Conservation (phyloP, 768 basidiomycete genomes). For the Phylloporus arenicola region DNA sequence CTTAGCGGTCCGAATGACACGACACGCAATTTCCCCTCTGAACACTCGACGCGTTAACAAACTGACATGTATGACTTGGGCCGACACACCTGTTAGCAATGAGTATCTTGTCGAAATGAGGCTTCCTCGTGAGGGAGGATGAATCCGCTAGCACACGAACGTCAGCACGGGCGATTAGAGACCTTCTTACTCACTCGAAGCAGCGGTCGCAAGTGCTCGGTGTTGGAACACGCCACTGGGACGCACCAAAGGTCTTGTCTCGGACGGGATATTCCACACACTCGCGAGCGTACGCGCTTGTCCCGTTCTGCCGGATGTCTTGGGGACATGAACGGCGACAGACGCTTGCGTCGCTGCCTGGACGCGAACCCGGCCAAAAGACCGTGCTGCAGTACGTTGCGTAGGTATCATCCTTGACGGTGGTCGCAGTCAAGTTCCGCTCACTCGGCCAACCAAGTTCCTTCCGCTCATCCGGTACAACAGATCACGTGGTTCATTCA, state of each 20-base stretch:
- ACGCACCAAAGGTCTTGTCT: background rate
- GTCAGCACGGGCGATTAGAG: background rate
- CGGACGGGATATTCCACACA: background rate
- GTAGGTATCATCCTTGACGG: conserved; percentile 27
- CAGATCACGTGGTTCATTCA: conserved; percentile 15
- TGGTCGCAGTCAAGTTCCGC: background rate
- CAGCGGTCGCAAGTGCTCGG: conserved; percentile 16
- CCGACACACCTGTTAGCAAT: conserved; percentile 70
- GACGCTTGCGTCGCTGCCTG: conserved; percentile 9
- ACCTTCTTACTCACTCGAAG: conserved; percentile 12
- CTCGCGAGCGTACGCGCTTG: conserved; percentile 5
- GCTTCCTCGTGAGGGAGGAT: conserved; percentile 24
- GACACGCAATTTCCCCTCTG: conserved; percentile 94
- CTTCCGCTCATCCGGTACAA: conserved; percentile 17
- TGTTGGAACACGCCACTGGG: background rate
- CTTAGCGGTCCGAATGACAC: conserved; percentile 85
- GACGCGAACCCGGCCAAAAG: conserved; percentile 19
- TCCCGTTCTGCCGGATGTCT: conserved; percentile 5
- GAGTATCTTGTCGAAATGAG: conserved; percentile 86
- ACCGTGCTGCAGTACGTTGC: conserved; percentile 23
- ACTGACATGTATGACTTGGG: background rate
- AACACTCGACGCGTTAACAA: background rate
- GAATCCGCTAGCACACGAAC: background rate
- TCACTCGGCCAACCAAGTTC: conserved; percentile 10
- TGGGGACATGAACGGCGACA: conserved; percentile 3